Evolutionary conservation across 148 eudicot genomes (phyloP), one percentile per base, ranked within the genome.

Genomic region (Rhododendron ovatum): DNA sequence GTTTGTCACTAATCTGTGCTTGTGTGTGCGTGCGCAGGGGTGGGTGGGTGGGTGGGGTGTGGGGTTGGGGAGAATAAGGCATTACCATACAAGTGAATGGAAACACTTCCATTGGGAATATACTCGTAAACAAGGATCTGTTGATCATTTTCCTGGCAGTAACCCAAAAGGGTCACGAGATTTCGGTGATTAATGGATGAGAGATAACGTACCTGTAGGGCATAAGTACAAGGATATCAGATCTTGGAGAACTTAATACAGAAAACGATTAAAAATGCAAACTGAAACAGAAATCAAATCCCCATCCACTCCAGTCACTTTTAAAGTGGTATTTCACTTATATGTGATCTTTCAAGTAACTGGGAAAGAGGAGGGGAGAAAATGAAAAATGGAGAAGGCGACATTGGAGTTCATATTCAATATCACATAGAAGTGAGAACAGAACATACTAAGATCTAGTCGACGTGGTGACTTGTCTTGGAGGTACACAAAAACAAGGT

Each of bases 121-220:
- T 96, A 96, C 89, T 96, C 98, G 80, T 94, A 96, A n/a, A 96
- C 96, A 78, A 96, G 98, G 88, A 95, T 89, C 87, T 96, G 98
- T 76, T 92, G 93, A 89, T 90, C 91, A 87, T 89, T 90, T 90
- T 94, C 98, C 89, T 96, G 98, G 91, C 96, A 94, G 88, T 94
- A 95, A 86, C 99, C 99, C 89, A 95, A 88, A 82, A 96, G 98
- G 47, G 95, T 91, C 91, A 96, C 99, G 69, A 96, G 90, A 91
- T 96, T 96, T 89, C 99, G 93, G 87, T 96, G 98, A 85, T 94
- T 96, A 85, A 96, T 96, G 86, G 98, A 92, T 84, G 99, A 92
- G 84, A 96, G 96, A 90, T 93, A 96, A 76, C 93, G 94, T 57
- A 92, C 98, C 99, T 96, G 92, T 80, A 57, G 67, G 76, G 45